A percentile compares a stretch with the other conserved stretches of the same genome.
Conservation (phyloP, 768 basidiomycete species). For the Boletales sp. region DNA sequence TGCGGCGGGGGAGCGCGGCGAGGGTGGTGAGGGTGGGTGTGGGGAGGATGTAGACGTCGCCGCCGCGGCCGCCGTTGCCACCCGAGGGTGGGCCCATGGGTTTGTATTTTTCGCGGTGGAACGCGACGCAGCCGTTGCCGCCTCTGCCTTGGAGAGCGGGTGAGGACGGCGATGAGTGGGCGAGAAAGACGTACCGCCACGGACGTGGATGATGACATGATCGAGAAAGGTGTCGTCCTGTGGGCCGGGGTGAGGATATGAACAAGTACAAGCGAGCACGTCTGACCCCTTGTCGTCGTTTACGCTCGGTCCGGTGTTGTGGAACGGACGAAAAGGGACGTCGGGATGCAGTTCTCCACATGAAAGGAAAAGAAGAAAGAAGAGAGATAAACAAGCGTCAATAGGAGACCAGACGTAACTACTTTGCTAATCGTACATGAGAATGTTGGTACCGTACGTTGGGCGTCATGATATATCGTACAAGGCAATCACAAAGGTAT, state of each 20-base stretch:
- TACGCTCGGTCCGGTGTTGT: conserved; percentile 67
- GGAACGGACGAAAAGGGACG: conserved; percentile 20
- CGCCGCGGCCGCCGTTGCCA: conserved; percentile 88
- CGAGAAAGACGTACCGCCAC: conserved; percentile 52
- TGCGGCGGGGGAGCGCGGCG: conserved; percentile 61
- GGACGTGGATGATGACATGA: conserved; percentile 72
- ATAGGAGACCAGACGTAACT: not conserved
- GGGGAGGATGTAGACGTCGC: conserved; percentile 81
- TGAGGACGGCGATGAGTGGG: not conserved
- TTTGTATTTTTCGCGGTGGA: conserved; percentile 85
- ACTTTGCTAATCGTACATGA: too few relatives aligned
- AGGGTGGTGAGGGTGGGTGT: conserved; percentile 77
- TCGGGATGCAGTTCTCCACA: conserved; percentile 8
- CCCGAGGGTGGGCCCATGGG: conserved; percentile 88
- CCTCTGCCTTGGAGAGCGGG: conserved; percentile 58
- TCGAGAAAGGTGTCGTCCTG: conserved; percentile 82
- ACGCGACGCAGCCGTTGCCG: conserved; percentile 89
- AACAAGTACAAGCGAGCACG: not conserved
- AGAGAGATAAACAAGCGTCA: conserved; percentile 9
- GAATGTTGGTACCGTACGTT: not conserved
- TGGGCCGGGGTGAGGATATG: conserved; percentile 6
- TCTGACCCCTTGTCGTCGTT: conserved; percentile 65
- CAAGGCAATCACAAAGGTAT: not conserved
- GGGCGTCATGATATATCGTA: not conserved
- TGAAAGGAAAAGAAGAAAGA: not conserved